Conservation (phyloP, 1,139 yeast species). For the Candida freyschussii region DNA sequence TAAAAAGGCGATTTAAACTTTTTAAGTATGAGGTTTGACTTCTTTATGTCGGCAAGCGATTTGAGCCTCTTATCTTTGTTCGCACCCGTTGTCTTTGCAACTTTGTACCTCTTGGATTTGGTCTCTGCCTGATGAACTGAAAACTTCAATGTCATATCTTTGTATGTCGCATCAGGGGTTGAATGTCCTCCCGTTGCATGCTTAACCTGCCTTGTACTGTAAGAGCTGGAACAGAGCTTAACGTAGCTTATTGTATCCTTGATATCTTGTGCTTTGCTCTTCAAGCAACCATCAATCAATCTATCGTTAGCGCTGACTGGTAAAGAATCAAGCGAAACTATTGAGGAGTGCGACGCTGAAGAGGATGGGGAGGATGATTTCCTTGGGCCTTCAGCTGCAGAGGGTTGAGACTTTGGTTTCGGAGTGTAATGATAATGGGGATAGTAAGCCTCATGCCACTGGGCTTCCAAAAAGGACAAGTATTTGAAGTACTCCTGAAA, state of each 20-base stretch:
- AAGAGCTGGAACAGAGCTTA: neutral
- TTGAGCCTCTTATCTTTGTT: neutral
- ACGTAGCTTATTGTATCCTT: neutral
- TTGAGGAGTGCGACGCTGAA: neutral
- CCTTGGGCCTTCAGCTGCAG: neutral
- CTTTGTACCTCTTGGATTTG: neutral
- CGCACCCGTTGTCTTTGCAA: neutral
- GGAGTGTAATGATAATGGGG: conserved; percentile 18
- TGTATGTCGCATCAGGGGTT: too few relatives aligned
- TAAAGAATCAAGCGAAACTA: neutral
- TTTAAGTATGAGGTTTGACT: too few relatives aligned
- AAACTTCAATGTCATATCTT: neutral
- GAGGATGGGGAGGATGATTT: neutral
- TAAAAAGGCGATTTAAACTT: conserved; percentile 7
- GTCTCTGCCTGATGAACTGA: neutral
- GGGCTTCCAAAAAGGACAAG: conserved; percentile 15
- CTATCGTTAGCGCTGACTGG: neutral
- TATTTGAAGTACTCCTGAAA: conserved; percentile 15
- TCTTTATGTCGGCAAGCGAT: neutral
- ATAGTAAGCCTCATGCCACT: conserved; percentile 18
- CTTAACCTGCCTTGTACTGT: neutral
- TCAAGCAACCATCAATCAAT: neutral
- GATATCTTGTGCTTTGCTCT: neutral
- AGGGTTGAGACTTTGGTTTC: conserved; percentile 3
- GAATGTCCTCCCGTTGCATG: neutral